Evolutionary conservation across 352 stramenopile species (phyloP).

Genomic region (Phytophthora ramorum): DNA sequence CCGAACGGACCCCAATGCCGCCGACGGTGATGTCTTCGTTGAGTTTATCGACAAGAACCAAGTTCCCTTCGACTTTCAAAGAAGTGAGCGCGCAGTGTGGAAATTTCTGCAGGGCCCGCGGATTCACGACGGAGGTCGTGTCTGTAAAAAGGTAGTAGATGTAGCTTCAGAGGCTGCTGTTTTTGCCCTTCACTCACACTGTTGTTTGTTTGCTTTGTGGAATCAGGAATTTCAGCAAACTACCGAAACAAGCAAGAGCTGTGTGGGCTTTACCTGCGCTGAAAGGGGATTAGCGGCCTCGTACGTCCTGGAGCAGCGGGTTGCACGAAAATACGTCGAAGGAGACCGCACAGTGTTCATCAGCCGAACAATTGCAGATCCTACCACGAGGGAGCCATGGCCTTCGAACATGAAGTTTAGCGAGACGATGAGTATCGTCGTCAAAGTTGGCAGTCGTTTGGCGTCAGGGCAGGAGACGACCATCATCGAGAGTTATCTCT

Average conservation of each 20-base stretch:
- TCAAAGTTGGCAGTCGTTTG: neutral
- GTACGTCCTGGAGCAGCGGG: conserved; percentile 3
- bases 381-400: neutral
- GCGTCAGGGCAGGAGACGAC: conserved; percentile 3
- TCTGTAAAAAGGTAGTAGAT: conserved; percentile 5
- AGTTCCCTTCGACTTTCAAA: conserved; percentile 11
- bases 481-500: conserved; percentile 7
- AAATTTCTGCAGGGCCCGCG: conserved; percentile 7
- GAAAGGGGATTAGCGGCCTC: neutral
- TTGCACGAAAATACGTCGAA: conserved; percentile 7
- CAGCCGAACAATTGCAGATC: conserved; percentile 5
- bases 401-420: neutral
- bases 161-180: neutral
- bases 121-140: neutral
- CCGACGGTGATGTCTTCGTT: neutral
- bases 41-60: conserved; percentile 8
- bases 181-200: neutral
- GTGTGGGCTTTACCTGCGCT: neutral
- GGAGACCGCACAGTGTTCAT: conserved; percentile 10
- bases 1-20: neutral
- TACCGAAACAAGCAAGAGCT: neutral
- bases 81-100: conserved; percentile 6
- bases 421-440: conserved; percentile 11
- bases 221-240: conserved; percentile 5
- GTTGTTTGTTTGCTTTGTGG: neutral